Base-by-base conservation (phyloP, 2,329 filamentous ascomycete species). In the Nothopassalora personata region DNA sequence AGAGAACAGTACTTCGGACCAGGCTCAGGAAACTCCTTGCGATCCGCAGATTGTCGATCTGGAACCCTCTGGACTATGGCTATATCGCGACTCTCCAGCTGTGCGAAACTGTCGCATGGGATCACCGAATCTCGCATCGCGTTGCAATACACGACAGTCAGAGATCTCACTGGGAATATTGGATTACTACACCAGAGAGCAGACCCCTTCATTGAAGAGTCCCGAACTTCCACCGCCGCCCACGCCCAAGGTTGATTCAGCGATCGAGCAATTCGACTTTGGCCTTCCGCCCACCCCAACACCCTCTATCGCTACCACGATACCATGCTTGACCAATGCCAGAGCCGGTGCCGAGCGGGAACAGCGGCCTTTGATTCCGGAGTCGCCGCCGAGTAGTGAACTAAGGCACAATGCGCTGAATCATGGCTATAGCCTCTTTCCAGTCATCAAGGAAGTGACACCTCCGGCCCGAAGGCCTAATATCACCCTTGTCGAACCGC, bases 141-240 rank as follows among this genome's bases (percentile, higher is more conserved):
- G 59, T 47, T 57, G 53, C 54, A 66, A 60, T 34, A 57, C 63
- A 7, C 54, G 62, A 33, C 66, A 66, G 39, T 71, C 69, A 2
- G 68, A 70, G 53, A 65, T 69, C 36, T 71, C 69, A 3, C 63
- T 69, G 15, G 69, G 69, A 6, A 67, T 71, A n/a, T 28, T 71
- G 18, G 70, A 72, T 52, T 71, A 68, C 52, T 71, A 71, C 52
- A 66, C 66, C 6, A 53, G 62, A 19, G 66, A 66, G 19, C 58
- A 57, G n/a, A 64, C 64, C 5, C 64, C 67, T 2, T 56, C 61
- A 19, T 33, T 65, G 46, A 45, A 58, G 18, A 70, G 65, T 54
- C 67, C 67, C 6, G 59, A 56, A 1, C 34, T 64, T 8, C 49
- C 49, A 34, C 60, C 61, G 9, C 61, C 59, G 23, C 62, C 61